Base-by-base conservation (phyloP, 345 rosid genomes). In the Dovyalis caffra region DNA sequence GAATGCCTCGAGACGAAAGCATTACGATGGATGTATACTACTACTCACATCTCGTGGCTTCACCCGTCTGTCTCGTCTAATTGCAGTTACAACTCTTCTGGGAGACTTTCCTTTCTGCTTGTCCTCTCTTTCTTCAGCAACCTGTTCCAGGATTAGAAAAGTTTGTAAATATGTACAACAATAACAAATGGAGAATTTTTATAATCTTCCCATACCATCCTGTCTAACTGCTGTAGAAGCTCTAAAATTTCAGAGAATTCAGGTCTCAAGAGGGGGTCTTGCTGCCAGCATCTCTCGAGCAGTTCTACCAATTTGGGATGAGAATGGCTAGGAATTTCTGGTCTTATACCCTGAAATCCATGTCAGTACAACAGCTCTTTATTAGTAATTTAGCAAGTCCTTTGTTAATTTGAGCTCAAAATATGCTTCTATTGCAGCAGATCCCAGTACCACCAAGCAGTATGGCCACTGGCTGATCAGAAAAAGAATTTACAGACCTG, bases 281-380 rank as follows among this genome's bases (percentile, higher is more conserved):
- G 85, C 72, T 87, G 85, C 94, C 94, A 90, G 85, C 94, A 88
- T 78, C 83, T 82, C 75, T 83, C 80, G 40, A 90, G 85, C 79
- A 90, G 76, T 71, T 82, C 87, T 65, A 64, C 85, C 51, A 90
- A 38, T 53, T 81, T 73, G 2, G 83, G 88, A 84, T 84, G 89
- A 64, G 90, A 85, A 38, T 81, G 60, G 45, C 62, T 68, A 1
- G 90, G 90, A 77, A 90, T 87, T 5, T 76, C 61, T 47, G 94
- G 94, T 81, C 94, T 81, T 64, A 86, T 80, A 76, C 88, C 92
- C 94, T 90, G 85, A 74, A 71, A 80, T 65, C 64, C 79, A 66
- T 26, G 58, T n/a, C 2, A 62, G 60, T 10, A 33, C 31, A 76
- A 1, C 21, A 68, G 62, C 29, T 32, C 38, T 33, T 9, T 38